Base-by-base conservation (phyloP, 2,329 filamentous ascomycete species). In the Cytospora leucostoma region DNA sequence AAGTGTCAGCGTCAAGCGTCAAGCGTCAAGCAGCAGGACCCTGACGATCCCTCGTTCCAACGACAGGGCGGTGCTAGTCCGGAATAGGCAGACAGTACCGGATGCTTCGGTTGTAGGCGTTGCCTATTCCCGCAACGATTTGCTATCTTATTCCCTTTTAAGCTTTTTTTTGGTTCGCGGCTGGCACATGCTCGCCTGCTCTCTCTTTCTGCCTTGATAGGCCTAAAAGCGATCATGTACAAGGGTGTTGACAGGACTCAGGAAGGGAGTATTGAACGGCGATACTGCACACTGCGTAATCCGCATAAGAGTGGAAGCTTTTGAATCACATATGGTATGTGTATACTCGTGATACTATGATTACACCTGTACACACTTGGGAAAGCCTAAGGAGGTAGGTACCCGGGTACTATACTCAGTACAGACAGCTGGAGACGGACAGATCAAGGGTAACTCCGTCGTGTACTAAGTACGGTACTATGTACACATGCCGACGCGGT, bases 71-170 rank as follows among this genome's bases (percentile, higher is more conserved):
- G 8, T 47, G 44, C 44, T 47, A 47, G 44, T 47, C 38, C 44
- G 21, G 4, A 44, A 21, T 27, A 17, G 53, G 37, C 53, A 33
- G 32, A 53, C 33, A 62, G 60, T 54, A 58, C 58, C 51, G 56
- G 37, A 52, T 40, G 38, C 35, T 61, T 60, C 54, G 58, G 50
- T 57, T 37, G 57, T 49, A 49, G 59, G 17, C 38, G 27, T 56
- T 61, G 53, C 62, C 58, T 44, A 51, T 61, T 55, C 47, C 53
- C 50, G 62, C 54, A 64, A 58, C 32, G 62, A 64, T 64, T 64
- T 58, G 62, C 58, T n/a, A 52, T 49, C 62, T 57, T 61, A 61
- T 61, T 56, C 49, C 54, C 52, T 56, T 61, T 56, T 56, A 57
- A 57, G 53, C 58, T 59, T 53, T 55, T 52, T 40, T 47, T 47